Conservation (phyloP, 768 basidiomycete species). For the Mycena polygramma region DNA sequence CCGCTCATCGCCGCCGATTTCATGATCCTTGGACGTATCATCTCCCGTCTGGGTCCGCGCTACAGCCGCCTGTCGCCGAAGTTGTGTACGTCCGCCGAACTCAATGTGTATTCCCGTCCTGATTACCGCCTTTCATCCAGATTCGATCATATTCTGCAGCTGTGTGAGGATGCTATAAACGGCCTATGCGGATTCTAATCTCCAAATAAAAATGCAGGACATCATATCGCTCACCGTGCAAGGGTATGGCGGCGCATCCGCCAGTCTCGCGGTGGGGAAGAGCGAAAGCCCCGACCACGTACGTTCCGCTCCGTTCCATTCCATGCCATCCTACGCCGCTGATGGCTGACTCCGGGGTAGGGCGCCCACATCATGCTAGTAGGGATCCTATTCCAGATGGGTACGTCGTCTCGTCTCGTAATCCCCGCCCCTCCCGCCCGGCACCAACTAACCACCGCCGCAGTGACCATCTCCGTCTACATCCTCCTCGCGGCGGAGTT, state of each 20-base stretch:
- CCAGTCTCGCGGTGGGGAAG: conserved; percentile 27
- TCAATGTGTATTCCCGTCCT: neutral
- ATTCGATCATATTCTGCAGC: conserved; percentile 32
- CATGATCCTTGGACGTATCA: conserved; percentile 33
- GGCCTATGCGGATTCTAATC: neutral
- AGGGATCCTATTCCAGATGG: conserved; percentile 40
- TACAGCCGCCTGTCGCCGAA: conserved; percentile 35
- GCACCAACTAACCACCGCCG: neutral
- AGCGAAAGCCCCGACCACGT: conserved; percentile 25
- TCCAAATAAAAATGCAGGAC: conserved; percentile 4
- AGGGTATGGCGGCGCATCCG: conserved; percentile 15
- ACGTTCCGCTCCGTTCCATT: neutral
- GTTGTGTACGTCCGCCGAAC: conserved; percentile 9
- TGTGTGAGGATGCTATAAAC: conserved; percentile 15
- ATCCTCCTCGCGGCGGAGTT: conserved; percentile 59
- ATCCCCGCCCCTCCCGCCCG: neutral
- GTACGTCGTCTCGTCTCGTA: neutral
- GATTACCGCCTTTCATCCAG: neutral
- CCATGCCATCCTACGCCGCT: neutral
- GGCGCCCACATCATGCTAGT: conserved; percentile 36
- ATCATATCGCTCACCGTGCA: conserved; percentile 30
- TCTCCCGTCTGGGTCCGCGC: conserved; percentile 24
- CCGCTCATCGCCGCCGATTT: conserved; percentile 35
- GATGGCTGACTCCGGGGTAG: neutral
- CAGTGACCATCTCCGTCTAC: conserved; percentile 59